Evolutionary conservation across 345 rosid species (phyloP).

Genomic region (Geranium brycei): DNA sequence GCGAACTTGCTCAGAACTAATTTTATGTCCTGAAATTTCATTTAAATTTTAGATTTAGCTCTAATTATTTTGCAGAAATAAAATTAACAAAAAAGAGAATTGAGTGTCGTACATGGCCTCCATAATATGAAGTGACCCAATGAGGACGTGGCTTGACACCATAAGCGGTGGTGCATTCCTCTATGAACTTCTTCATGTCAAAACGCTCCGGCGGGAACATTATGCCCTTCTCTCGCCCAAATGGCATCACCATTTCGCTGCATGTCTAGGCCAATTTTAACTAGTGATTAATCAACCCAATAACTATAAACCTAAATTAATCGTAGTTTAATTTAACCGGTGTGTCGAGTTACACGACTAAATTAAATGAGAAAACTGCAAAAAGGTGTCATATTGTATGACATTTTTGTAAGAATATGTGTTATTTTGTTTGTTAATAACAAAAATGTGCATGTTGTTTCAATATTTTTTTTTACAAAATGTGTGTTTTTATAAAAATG

Average conservation of each 20-base stretch:
- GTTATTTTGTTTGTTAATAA: too few relatives aligned
- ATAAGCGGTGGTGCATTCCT: conserved; percentile 26
- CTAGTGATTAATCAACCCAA: too few relatives aligned
- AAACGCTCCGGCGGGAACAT: conserved; percentile 52
- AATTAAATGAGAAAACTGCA: too few relatives aligned
- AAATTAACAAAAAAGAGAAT: background rate
- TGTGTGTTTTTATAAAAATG: too few relatives aligned
- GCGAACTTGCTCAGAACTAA: conserved; percentile 29
- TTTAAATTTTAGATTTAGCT: background rate
- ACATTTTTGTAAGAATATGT: too few relatives aligned
- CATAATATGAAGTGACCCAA: conserved; percentile 54
- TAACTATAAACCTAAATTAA: too few relatives aligned
- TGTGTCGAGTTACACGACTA: too few relatives aligned
- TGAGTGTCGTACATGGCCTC: conserved; percentile 34
- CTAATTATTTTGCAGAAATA: background rate
- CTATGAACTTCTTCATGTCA: conserved; percentile 21
- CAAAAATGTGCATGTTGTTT: too few relatives aligned
- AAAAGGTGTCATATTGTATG: too few relatives aligned
- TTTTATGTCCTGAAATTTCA: conserved; percentile 29
- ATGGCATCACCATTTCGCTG: conserved; percentile 54
- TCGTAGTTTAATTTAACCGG: too few relatives aligned
- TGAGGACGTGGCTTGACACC: conserved; percentile 59
- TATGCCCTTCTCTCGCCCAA: conserved; percentile 29
- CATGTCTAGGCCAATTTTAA: conserved; percentile 29
- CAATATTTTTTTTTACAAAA: too few relatives aligned